Conservation (phyloP, 768 basidiomycete species). For the Trametes cingulata region DNA sequence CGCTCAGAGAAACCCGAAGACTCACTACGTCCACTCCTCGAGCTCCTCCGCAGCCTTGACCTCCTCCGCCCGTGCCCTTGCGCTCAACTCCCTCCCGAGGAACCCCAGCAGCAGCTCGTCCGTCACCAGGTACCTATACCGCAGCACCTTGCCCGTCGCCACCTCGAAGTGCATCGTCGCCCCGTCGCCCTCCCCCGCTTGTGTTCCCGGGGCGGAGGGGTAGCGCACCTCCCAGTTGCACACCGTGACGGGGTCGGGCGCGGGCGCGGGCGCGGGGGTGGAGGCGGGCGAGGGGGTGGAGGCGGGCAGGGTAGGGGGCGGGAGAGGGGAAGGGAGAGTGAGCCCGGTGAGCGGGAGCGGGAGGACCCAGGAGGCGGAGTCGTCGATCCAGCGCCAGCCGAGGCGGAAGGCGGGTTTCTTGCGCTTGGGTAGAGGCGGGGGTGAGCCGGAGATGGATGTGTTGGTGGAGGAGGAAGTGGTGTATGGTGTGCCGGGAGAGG, state of each 20-base stretch:
- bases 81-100: not conserved
- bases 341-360: slow-evolving; percentile 15
- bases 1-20: not conserved
- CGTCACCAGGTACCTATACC: slow-evolving; percentile 13
- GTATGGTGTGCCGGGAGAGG: not conserved
- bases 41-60: slow-evolving; percentile 2
- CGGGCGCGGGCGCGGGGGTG: slow-evolving; percentile 1
- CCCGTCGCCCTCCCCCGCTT: not conserved
- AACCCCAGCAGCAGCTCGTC: slow-evolving; percentile 8
- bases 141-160: slow-evolving; percentile 7
- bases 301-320: too few relatives aligned
- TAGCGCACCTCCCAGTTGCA: slow-evolving; percentile 16
- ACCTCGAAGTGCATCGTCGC: slow-evolving; percentile 14
- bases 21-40: slow-evolving; percentile 18
- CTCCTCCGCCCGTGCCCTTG: slow-evolving; percentile 7
- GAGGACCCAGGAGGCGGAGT: slow-evolving; percentile 15
- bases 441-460: not conserved
- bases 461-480: not conserved
- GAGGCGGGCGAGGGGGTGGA: too few relatives aligned
- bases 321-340: too few relatives aligned
- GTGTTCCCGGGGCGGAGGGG: not conserved
- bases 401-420: slow-evolving; percentile 12
- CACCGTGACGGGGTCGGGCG: slow-evolving; percentile 18
- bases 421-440: not conserved
- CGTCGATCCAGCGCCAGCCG: slow-evolving; percentile 19